Percentiles rank a stretch among this genome's conserved stretches.
Conservation (phyloP, 2,329 filamentous ascomycete genomes). For the Dactylellina drechsleri region DNA sequence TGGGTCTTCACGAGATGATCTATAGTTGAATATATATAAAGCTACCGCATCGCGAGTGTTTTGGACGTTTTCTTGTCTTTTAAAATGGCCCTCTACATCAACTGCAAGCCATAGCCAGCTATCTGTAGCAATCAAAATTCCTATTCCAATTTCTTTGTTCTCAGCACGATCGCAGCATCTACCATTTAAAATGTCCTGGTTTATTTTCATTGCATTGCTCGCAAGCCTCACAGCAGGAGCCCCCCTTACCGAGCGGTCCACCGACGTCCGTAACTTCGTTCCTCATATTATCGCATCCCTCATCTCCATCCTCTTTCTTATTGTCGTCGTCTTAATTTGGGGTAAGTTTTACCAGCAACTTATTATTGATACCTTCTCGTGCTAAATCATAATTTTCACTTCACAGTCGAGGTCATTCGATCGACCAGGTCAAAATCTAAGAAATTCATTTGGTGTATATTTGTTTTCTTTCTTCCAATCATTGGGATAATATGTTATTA, state of each 20-base stretch:
- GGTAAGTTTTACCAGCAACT: slow-evolving; percentile 1
- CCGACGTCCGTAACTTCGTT: background rate
- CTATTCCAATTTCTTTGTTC: background rate
- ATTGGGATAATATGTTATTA: background rate
- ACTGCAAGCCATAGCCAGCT: background rate
- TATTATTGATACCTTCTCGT: background rate
- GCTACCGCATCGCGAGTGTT: background rate
- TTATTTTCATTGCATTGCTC: slow-evolving; percentile 1
- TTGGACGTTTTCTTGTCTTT: background rate
- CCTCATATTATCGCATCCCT: background rate
- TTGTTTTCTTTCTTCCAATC: background rate
- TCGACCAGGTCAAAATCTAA: background rate
- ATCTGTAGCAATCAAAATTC: background rate
- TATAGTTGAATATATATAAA: no score
- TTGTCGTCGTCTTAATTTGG: background rate
- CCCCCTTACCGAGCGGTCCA: background rate
- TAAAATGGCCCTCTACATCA: background rate
- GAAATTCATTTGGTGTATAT: background rate
- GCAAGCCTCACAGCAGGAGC: background rate
- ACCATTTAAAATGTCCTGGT: background rate
- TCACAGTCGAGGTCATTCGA: background rate
- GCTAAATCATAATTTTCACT: background rate
- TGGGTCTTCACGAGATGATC: background rate
- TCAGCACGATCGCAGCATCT: background rate
- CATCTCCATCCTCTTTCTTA: slow-evolving; percentile 1